Evolutionary conservation across 768 basidiomycete species (phyloP).

Genomic region (Suillus spraguei): DNA sequence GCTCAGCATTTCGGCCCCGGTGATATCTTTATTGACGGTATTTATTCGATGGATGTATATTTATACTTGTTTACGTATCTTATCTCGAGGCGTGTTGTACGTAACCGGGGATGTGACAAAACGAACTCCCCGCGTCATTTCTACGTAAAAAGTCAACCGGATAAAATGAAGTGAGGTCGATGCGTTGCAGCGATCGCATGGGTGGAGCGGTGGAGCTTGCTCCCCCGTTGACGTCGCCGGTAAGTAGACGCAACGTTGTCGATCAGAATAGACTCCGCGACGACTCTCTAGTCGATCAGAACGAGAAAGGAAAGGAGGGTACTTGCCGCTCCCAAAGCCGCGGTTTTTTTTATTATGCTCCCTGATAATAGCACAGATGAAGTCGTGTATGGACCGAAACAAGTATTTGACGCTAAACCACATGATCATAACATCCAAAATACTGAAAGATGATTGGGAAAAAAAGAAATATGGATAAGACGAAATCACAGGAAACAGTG

Average conservation of each 20-base stretch:
- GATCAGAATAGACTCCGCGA: slow-evolving; percentile 14
- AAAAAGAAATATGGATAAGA: slow-evolving; percentile 18
- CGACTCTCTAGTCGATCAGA: slow-evolving; percentile 3
- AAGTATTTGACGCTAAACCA: slow-evolving; percentile 14
- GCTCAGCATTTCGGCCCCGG: not conserved
- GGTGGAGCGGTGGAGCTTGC: too few species aligned
- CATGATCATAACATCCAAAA: slow-evolving; percentile 7
- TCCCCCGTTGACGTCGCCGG: too few species aligned
- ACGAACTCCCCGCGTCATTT: not conserved
- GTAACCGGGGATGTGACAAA: not conserved
- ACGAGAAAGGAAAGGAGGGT: slow-evolving; percentile 9
- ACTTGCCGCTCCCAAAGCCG: slow-evolving; percentile 12
- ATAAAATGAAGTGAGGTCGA: too few species aligned
- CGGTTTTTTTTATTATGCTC: too few species aligned
- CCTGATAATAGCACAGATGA: slow-evolving; percentile 2
- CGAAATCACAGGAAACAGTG: slow-evolving; percentile 25
- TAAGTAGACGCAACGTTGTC: too few species aligned
- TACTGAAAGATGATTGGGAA: not conserved
- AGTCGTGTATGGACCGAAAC: slow-evolving; percentile 9
- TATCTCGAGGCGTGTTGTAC: too few species aligned
- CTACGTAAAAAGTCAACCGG: slow-evolving; percentile 2
- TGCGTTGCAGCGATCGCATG: too few species aligned
- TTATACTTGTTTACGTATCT: too few species aligned
- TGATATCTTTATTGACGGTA: not conserved
- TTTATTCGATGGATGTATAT: not conserved